phyloP scores from a whole-genome alignment of 2,329 filamentous ascomycete species.

The Calonectria hongkongensis region DNA sequence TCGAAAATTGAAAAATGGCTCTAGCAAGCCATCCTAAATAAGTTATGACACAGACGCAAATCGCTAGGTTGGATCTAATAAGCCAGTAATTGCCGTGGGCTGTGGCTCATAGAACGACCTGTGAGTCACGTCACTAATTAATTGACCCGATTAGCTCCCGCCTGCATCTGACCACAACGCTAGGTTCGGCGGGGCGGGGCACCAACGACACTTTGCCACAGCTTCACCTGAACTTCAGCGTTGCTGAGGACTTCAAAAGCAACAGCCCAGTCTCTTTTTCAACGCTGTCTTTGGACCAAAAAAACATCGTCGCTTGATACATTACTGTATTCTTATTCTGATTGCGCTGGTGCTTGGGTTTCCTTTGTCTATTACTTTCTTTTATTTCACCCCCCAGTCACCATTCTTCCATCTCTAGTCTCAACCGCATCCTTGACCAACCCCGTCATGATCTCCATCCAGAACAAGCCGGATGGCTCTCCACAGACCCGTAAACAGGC shows the following conservation, averaged over 20 bases:
- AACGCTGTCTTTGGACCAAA: not conserved
- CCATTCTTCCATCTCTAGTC: conserved; percentile 35
- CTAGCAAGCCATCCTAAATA: not conserved
- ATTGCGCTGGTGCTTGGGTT: conserved; percentile 35
- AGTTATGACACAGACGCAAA: conserved; percentile 32
- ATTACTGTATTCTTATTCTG: not conserved
- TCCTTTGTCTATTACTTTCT: conserved; percentile 23
- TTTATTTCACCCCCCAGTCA: conserved; percentile 33
- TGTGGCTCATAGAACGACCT: conserved; percentile 6
- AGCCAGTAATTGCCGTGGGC: conserved; percentile 10
- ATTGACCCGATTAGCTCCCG: conserved; percentile 27
- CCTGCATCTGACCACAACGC: conserved; percentile 31
- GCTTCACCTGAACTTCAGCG: conserved; percentile 12
- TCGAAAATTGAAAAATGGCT: not conserved
- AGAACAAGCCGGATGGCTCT: conserved; percentile 54
- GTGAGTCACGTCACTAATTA: conserved; percentile 34
- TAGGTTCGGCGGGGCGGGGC: conserved; percentile 29
- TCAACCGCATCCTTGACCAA: conserved; percentile 27
- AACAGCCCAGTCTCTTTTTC: not conserved
- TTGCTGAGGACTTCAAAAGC: conserved; percentile 21
- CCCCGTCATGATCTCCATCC: conserved; percentile 63
- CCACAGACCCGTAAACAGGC: conserved; percentile 65
- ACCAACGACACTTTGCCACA: conserved; percentile 26
- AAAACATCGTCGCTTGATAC: not conserved
- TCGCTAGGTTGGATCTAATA: not conserved